A percentile compares a stretch with the other conserved stretches of the same genome.
phyloP scores from a whole-genome alignment of 1,284 basidiomycete species.

The Tilletia indica region DNA sequence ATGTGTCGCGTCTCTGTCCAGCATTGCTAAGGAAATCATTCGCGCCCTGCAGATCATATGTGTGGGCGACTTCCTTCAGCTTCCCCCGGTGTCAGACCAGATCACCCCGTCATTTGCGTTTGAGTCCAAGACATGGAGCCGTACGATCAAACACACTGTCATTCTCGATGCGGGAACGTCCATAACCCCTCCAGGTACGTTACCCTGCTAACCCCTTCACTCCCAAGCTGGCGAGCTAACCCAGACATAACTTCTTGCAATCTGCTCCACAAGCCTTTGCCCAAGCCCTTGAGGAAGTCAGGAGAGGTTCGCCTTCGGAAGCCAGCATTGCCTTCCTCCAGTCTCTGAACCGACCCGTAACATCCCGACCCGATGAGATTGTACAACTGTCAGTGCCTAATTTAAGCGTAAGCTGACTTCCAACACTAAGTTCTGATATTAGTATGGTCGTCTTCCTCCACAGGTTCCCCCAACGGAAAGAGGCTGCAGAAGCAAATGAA shows the following conservation, averaged over 20 bases:
- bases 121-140: background rate
- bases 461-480: background rate
- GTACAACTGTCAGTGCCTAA: background rate
- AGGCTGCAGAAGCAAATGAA: background rate
- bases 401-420: background rate
- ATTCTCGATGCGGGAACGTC: background rate
- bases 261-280: background rate
- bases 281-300: background rate
- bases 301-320: background rate
- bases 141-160: background rate
- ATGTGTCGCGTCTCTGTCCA: background rate
- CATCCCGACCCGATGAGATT: background rate
- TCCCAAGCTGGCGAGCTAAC: too few relatives aligned
- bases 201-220: background rate
- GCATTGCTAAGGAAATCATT: background rate
- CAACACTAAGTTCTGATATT: too few relatives aligned
- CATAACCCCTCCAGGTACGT: background rate
- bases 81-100: background rate
- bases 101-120: background rate
- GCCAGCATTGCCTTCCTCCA: background rate
- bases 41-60: background rate
- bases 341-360: background rate
- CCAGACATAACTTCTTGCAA: too few relatives aligned
- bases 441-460: background rate
- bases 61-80: background rate